Percentiles rank a stretch among this genome's conserved stretches.
These are phyloP conservation scores for Yamadazyma taylorii DNA, from an alignment of 1,139 yeast genomes.

Conservation along the genomic window DNA sequence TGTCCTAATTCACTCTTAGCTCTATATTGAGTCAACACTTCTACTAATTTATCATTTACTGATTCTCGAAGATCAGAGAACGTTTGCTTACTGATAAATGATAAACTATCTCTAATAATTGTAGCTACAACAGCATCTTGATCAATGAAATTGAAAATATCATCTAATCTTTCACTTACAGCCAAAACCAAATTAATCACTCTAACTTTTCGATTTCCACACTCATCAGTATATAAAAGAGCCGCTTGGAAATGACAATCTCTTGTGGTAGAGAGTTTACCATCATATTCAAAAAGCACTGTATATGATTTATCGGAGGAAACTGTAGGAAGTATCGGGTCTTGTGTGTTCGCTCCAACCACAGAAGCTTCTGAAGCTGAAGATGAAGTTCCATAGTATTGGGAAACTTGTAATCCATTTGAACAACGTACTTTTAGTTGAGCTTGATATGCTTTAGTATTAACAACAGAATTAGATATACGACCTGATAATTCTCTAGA, in stretches of 20 bases:
- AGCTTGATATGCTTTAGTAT: conserved; percentile 70
- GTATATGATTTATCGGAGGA: conserved; percentile 68
- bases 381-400: conserved; percentile 62
- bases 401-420: conserved; percentile 80
- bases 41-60: conserved; percentile 64
- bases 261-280: conserved; percentile 63
- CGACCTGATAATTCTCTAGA: conserved; percentile 66
- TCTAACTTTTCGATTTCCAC: conserved; percentile 80
- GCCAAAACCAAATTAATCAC: conserved; percentile 82
- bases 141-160: conserved; percentile 80
- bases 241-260: conserved; percentile 96
- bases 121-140: conserved; percentile 76
- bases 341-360: conserved; percentile 42
- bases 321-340: conserved; percentile 72
- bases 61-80: conserved; percentile 63
- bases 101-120: conserved; percentile 69
- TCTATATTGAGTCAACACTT: conserved; percentile 76
- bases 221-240: conserved; percentile 71
- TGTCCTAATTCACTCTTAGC: conserved; percentile 52
- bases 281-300: conserved; percentile 75
- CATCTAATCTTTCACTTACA: conserved; percentile 71
- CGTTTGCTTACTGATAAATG: conserved; percentile 60
- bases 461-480: conserved; percentile 47
- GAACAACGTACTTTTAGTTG: conserved; percentile 86
- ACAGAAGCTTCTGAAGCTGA: conserved; percentile 29